Base-by-base conservation (phyloP, 2,329 filamentous ascomycete species). In the Colletotrichum orbiculare region DNA sequence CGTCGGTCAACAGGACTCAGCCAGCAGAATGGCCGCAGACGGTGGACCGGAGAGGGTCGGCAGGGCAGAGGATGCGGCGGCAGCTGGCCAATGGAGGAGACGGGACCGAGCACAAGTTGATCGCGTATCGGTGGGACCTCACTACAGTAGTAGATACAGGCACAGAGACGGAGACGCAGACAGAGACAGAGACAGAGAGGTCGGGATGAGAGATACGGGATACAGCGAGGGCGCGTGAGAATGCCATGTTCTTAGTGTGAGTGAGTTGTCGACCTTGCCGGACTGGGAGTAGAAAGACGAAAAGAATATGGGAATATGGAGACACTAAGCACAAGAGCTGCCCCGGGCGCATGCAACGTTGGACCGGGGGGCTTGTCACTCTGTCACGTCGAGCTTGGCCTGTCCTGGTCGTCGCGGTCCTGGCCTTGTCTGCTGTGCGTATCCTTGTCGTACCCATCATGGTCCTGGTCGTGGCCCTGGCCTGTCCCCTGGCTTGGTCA, bases 331-430 rank as follows among this genome's bases (percentile, higher is more conserved):
- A 46, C 15, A 53, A 45, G 48, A 59, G 60, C 62, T 61, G 50
- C 62, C 45, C 56, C 49, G 39, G 54, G 49, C 60, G 60, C 62
- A 65, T 56, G 62, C 62, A 61, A 65, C 62, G 62, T 65, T 61
- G 57, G 57, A 65, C 62, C 46, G 46, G 62, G 57, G 12, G 38
- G 50, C 61, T 47, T 47, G 54, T 58, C 54, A 58, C 46, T 48
- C 54, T 61, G 59, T 61, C 59, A 50, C 59, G 34, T 50, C 38
- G 53, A 52, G 25, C 41, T 38, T 52, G 54, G 46, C 54, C 45
- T 46, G 46, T 34, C 45, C 47, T 7, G 6, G 39, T 38, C 47
- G 25, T 25, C 47, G 25, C 4, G 25, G 25, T 25, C 25, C 25
- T 25, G 25, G 25, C 17, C 17, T 17, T 17, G 17, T 17, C 17